Evolutionary conservation across 2,329 filamentous ascomycete genomes (phyloP), one percentile per base, ranked within the genome.

Genomic region (Hirsutella rhossiliensis): DNA sequence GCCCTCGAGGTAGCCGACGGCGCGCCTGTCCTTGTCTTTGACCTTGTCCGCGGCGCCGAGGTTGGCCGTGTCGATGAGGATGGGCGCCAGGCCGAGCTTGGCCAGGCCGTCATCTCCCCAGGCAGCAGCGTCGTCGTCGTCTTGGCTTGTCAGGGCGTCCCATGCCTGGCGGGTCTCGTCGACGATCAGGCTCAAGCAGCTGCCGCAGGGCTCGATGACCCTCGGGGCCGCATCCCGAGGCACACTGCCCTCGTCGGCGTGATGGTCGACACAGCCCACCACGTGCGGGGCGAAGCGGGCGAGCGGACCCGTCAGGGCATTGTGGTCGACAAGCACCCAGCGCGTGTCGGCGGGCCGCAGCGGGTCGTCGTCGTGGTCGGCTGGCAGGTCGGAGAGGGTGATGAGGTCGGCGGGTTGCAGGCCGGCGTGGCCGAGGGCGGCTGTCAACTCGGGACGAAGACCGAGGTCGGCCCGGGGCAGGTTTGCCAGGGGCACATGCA

Each of bases 321-420:
- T 92, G 67, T 92, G 87, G 62, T 92, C 86, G 4, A 92, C 84
- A 1, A 92, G 67, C 17, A 87, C 63, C 83, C 83, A 88, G 41
- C 66, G 68, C 1, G 82, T 82, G 40, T 77, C 72, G 23, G 73
- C 67, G 0, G 76, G 68, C n/a, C 11, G 34, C 15, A 37, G n/a
- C 13, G 34, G 9, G 15, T 11, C 11, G 15, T 37, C 34, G 34
- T 5, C 34, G 4, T 5, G 6, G 11, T n/a, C n/a, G n/a, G n/a
- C n/a, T n/a, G 83, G 67, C 0, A 76, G 65, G n/a, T 72, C 68
- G 4, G 66, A 68, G 13, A 76, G 59, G 11, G 72, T 89, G 45
- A 88, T 71, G 0, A 92, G 67, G 48, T 88, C 79, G 6, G 66
- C 65, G 3, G 72, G 61, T 2, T 67, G 59, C 3, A 87, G 68